Base-by-base conservation (phyloP, 257 asterid species). In the Fraxinus pennsylvanica region DNA sequence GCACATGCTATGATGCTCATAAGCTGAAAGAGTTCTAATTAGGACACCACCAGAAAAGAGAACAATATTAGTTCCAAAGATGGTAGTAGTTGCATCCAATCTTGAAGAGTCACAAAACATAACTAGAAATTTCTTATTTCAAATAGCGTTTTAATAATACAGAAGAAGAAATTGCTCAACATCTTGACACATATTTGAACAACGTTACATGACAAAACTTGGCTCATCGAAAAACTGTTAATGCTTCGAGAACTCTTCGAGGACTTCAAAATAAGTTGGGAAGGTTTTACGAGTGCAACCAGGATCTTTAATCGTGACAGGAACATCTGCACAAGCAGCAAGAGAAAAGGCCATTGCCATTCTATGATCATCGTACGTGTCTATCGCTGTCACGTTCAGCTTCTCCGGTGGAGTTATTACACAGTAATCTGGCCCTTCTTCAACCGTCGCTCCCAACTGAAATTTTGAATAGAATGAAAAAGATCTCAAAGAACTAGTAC, bases 341-440 rank as follows among this genome's bases (percentile, higher is more conserved):
- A 96, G 98, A 63, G 99, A 96, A 77, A 96, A 93, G 43, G 98
- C 98, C 99, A 96, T 96, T 35, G 98, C 99, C 99, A 93, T 96
- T 79, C 97, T 79, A 80, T 96, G 99, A 82, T 96, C 99, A 41
- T 96, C 97, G 29, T 93, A 96, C 2, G 97, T 96, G 80, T 96
- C 97, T 4, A 96, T 96, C 35, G 96, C 92, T 21, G 99, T 78
- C 74, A 86, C 85, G 2, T 88, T 94, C 79, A 94, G 6, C 80
- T 96, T 92, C 89, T 96, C 97, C 0, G 98, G 98, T 35, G 99
- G 99, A 39, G 97, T 96, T 59, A 96, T 96, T 66, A 96, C 74
- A 79, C 99, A 93, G 87, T 91, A 96, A 76, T 93, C 98, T 8
- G 98, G 81, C 10, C 99, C 99, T 89, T 93, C 99, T 75, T 89